These are phyloP conservation scores for Glycine tomentella DNA, from an alignment of 306 rosid genomes.

Conservation along the genomic window DNA sequence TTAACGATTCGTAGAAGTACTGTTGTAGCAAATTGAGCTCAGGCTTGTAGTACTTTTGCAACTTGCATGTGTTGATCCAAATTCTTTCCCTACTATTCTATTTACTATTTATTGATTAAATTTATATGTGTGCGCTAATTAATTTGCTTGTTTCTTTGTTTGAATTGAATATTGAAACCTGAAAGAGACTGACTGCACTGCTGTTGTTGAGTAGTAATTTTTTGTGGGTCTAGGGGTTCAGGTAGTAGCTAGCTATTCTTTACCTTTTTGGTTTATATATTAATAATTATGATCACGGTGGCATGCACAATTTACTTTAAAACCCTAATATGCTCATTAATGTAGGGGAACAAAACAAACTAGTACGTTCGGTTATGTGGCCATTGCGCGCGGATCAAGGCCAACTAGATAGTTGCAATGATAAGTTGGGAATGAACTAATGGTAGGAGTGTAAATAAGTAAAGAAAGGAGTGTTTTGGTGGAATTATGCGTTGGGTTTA, in stretches of 20 bases:
- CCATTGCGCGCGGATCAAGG: background rate
- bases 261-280: background rate
- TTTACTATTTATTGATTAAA: no score
- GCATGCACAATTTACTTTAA: conserved; percentile 12
- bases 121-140: background rate
- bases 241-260: background rate
- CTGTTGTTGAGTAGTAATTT: background rate
- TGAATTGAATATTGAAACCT: no score
- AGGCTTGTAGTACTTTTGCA: background rate
- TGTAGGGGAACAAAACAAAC: background rate
- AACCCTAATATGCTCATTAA: conserved; percentile 18
- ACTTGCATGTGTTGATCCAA: background rate
- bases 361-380: background rate
- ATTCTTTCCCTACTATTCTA: background rate
- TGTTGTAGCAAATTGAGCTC: no score
- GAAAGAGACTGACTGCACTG: background rate
- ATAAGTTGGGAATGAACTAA: conserved; percentile 42
- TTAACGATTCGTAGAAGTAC: no score
- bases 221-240: background rate
- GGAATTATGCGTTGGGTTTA: background rate
- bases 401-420: background rate
- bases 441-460: conserved; percentile 43
- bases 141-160: background rate
- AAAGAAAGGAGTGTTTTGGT: background rate
- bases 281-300: conserved; percentile 9